A percentile compares a stretch with the other conserved stretches of the same genome.
Conservation (phyloP, 163 green algal genomes). For the Smithsoniella earleae region DNA sequence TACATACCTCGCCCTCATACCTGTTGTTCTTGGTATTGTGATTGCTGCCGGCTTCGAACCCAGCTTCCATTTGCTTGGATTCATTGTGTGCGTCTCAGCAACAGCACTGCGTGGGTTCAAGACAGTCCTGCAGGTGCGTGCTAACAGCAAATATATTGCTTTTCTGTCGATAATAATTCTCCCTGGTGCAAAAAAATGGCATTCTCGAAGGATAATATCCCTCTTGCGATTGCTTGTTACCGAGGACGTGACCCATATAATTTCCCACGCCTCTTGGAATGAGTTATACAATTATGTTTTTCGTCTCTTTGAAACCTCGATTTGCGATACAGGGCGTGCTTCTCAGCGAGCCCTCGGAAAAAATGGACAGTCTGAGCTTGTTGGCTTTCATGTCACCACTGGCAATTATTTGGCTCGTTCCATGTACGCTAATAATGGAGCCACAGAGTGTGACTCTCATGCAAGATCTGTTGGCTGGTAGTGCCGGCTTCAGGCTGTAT, state of each 20-base stretch:
- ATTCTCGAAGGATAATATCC: too few species aligned
- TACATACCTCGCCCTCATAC: conserved; percentile 66
- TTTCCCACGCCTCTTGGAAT: too few species aligned
- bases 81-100: conserved; percentile 68
- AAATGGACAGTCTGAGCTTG: conserved; percentile 83
- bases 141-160: too few species aligned
- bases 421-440: conserved; percentile 32
- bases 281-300: too few species aligned
- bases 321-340: conserved; percentile 56
- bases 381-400: conserved; percentile 79
- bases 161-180: too few species aligned
- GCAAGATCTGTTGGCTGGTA: conserved; percentile 28
- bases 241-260: background rate
- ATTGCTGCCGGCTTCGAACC: conserved; percentile 81
- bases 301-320: too few species aligned
- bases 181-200: too few species aligned
- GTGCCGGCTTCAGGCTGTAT: conserved; percentile 55
- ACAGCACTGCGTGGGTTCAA: conserved; percentile 73
- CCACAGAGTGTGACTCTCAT: conserved; percentile 22
- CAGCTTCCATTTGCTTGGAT: conserved; percentile 79
- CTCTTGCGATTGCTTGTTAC: too few species aligned
- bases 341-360: conserved; percentile 67
- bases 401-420: conserved; percentile 26
- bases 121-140: conserved; percentile 52
- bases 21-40: conserved; percentile 78